Evolutionary conservation across 1,284 basidiomycete genomes (phyloP), one percentile per base, ranked within the genome.

Genomic region (Paramarasmius palmivorus): DNA sequence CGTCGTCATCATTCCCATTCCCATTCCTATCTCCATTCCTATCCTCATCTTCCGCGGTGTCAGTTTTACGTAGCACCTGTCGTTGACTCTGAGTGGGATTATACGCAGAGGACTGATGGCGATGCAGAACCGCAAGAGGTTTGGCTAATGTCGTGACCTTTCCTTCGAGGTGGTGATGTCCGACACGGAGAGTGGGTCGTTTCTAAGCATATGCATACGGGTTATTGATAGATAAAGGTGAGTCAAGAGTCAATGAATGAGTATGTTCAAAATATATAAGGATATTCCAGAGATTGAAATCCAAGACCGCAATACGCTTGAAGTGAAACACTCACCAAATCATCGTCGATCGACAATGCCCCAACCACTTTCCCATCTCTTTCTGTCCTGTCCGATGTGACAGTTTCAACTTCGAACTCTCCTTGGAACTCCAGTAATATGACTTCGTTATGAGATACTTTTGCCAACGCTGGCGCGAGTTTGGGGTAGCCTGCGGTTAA

Each of bases 161-260:
- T 45, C 94, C 94, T 65, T 97, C 94, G 1, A 97, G 82, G 15
- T 93, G 75, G 65, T 97, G 92, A 68, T 95, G 88, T 6, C 93
- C 93, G 53, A 97, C 88, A 57, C 81, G 73, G 4, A 97, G 76
- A 0, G 86, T 92, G 0, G 92, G 86, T 62, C 88, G 90, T 59
- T 84, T 85, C 87, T 92, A 32, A 26, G 15, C 9, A 29, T 25
- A 14, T 19, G 14, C 10, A 3, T 61, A 45, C 19, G 40, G 12
- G 22, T 20, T 32, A 32, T 49, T 17, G 35, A 14, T 41, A 37
- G 42, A 36, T 19, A 15, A 2, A 41, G n/a, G n/a, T n/a, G n/a
- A n/a, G n/a, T n/a, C n/a, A n/a, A n/a, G n/a, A n/a, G n/a, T n/a
- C n/a, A n/a, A n/a, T n/a, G n/a, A n/a, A n/a, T n/a, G n/a, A n/a